Conservation (phyloP, 208 protist genomes). For the Perkinsela sp. region DNA sequence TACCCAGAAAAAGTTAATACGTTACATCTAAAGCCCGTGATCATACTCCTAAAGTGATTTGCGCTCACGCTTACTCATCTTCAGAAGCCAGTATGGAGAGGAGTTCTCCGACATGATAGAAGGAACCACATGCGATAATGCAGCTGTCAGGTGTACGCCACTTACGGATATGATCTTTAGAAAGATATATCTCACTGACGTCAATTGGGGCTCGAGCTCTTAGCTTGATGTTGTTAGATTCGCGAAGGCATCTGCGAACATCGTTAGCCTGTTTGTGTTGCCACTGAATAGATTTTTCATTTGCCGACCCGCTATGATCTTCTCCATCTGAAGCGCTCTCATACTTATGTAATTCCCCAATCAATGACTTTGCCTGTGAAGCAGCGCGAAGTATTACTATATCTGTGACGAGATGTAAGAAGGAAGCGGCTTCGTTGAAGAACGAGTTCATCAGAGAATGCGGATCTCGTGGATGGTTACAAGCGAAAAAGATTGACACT, state of each 20-base stretch:
- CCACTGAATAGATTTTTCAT: neutral
- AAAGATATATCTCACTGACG: neutral
- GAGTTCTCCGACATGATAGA: neutral
- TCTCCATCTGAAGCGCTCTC: neutral
- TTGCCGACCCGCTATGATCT: neutral
- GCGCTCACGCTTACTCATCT: too few species aligned
- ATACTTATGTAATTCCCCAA: neutral
- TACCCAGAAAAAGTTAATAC: too few species aligned
- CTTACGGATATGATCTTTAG: neutral
- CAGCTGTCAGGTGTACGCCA: neutral
- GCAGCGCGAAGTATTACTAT: neutral
- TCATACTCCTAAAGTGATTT: too few species aligned
- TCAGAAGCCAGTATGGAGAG: neutral
- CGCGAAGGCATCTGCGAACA: neutral
- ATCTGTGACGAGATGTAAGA: neutral
- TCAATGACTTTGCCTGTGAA: neutral
- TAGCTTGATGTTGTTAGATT: too few species aligned
- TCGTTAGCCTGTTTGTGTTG: neutral
- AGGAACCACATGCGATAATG: neutral
- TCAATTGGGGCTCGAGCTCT: neutral
- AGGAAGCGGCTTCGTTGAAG: neutral
- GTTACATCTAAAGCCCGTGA: too few species aligned
- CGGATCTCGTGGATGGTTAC: neutral
- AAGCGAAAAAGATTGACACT: neutral
- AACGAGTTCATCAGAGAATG: neutral